These are phyloP conservation scores for Biancaea sappan DNA, from an alignment of 306 rosid genomes.

Conservation along the genomic window DNA sequence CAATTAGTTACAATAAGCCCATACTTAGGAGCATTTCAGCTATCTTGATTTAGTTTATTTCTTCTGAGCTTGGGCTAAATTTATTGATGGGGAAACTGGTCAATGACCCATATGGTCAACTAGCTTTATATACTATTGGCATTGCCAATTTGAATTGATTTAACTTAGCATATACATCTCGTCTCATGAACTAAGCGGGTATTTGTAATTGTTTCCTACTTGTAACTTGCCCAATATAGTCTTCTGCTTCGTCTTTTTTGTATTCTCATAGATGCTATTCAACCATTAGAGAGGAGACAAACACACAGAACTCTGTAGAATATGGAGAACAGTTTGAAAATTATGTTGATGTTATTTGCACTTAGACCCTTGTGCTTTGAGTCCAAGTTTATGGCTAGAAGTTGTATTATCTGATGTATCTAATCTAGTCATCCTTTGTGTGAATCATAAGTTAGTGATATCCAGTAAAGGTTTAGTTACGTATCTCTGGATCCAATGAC, in stretches of 20 bases:
- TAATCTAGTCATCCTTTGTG: background rate
- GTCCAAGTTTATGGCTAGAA: background rate
- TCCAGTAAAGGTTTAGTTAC: background rate
- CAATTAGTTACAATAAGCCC: background rate
- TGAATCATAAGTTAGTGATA: background rate
- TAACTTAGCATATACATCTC: constrained; percentile 15
- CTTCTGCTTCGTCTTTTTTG: constrained; percentile 1
- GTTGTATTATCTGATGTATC: background rate
- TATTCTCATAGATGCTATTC: constrained; percentile 9
- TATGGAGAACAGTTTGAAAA: constrained; percentile 6
- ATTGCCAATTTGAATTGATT: constrained; percentile 5
- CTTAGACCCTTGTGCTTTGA: background rate
- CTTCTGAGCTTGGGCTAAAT: background rate
- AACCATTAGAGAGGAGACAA: background rate
- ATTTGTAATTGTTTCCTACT: background rate
- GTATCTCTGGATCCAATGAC: constrained; percentile 11
- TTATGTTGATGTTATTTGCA: constrained; percentile 15
- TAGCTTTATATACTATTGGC: background rate
- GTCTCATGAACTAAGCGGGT: background rate
- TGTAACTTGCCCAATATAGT: background rate
- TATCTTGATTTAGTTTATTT: constrained; percentile 14
- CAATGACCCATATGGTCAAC: background rate
- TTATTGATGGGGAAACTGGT: background rate
- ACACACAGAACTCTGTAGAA: background rate
- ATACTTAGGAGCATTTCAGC: background rate